These are phyloP conservation scores for Pharus latifolius DNA, from an alignment of 176 grass and related monocot species.

Conservation along the genomic window DNA sequence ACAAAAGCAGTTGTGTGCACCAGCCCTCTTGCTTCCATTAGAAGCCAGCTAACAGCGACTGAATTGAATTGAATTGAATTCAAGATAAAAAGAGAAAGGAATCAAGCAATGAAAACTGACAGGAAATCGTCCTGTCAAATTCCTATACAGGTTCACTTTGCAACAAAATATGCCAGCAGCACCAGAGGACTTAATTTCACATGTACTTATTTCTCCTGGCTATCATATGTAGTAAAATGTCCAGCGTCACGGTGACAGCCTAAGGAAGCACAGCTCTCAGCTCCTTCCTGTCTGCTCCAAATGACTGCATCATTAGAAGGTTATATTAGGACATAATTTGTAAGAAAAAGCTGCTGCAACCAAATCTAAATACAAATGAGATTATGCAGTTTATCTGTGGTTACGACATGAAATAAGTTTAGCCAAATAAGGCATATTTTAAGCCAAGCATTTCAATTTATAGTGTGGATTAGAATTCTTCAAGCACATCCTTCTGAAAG, in stretches of 20 bases:
- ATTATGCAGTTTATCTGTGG: too few relatives aligned
- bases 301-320: constrained; percentile 43
- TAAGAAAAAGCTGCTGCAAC: background rate
- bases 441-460: too few relatives aligned
- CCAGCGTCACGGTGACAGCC: constrained; percentile 12
- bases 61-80: constrained; percentile 37
- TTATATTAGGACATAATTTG: background rate
- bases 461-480: too few relatives aligned
- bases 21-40: constrained; percentile 23
- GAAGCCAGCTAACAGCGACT: constrained; percentile 19
- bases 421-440: background rate
- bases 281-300: constrained; percentile 86
- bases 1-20: background rate
- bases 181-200: constrained; percentile 13
- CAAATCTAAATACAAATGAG: background rate
- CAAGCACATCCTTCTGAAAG: too few relatives aligned
- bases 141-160: constrained; percentile 48
- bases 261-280: constrained; percentile 73
- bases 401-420: too few relatives aligned
- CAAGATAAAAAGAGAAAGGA: background rate
- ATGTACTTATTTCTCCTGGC: constrained; percentile 23
- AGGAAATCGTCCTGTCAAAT: constrained; percentile 35
- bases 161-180: constrained; percentile 24
- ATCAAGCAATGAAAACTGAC: constrained; percentile 13
- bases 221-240: constrained; percentile 13